These are phyloP conservation scores for Eremothecium gossypii DNA, from an alignment of 1,139 yeast species.

Conservation along the genomic window DNA sequence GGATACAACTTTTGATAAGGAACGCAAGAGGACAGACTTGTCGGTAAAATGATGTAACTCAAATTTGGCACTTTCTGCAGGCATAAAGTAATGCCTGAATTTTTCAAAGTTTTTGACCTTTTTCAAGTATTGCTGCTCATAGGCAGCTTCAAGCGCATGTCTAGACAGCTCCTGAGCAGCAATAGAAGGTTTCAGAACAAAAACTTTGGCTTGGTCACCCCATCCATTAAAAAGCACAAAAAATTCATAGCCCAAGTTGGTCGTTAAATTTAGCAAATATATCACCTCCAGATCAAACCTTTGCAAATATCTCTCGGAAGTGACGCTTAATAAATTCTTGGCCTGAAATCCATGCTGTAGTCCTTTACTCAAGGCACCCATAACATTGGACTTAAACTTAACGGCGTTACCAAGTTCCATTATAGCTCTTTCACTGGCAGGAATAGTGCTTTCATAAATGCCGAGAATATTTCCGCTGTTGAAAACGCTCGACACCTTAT, in stretches of 20 bases:
- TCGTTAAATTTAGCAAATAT: constrained; percentile 61
- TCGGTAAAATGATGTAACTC: constrained; percentile 46
- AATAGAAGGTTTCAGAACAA: constrained; percentile 59
- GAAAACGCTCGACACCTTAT: constrained; percentile 54
- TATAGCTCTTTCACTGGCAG: constrained; percentile 61
- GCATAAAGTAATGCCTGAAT: constrained; percentile 40
- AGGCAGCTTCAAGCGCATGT: constrained; percentile 42
- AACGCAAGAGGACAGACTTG: constrained; percentile 41
- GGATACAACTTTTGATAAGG: constrained; percentile 44
- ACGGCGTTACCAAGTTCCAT: constrained; percentile 72
- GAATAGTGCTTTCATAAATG: constrained; percentile 67
- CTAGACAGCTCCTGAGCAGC: constrained; percentile 61
- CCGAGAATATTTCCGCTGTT: constrained; percentile 58
- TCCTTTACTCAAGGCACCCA: constrained; percentile 84
- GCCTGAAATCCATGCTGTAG: constrained; percentile 74
- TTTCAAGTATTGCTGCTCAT: constrained; percentile 41
- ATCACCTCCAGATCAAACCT: constrained; percentile 51
- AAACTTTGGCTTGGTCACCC: constrained; percentile 44
- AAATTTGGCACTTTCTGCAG: constrained; percentile 44
- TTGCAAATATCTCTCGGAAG: constrained; percentile 43
- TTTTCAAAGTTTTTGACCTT: constrained; percentile 41
- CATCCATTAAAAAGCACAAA: constrained; percentile 62
- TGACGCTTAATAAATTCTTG: constrained; percentile 44
- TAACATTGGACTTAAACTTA: constrained; percentile 49
- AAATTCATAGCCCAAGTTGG: constrained; percentile 65